A percentile compares a stretch with the other conserved stretches of the same genome.
These are phyloP conservation scores for Buddleja alternifolia DNA, from an alignment of 257 asterid genomes.

Conservation along the genomic window DNA sequence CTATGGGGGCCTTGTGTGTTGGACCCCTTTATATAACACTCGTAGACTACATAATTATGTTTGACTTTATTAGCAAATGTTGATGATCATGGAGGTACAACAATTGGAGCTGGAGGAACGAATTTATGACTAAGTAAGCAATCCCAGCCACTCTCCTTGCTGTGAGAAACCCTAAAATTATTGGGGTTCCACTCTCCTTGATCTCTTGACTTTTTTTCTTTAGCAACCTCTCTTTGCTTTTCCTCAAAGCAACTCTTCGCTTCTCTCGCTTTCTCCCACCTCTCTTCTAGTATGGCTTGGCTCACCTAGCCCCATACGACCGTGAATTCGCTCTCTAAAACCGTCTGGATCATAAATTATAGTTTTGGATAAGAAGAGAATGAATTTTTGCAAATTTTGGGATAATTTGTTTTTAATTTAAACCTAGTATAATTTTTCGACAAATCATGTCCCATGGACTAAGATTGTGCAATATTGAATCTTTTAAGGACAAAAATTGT, in stretches of 20 bases:
- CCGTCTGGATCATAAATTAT: conserved; percentile 42
- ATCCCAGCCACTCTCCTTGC: conserved; percentile 72
- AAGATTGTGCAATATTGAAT: no score
- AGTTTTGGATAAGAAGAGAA: not conserved
- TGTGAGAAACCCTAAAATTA: conserved; percentile 51
- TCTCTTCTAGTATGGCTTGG: conserved; percentile 52
- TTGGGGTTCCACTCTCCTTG: conserved; percentile 65
- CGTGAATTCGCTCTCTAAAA: conserved; percentile 56
- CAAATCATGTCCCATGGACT: no score
- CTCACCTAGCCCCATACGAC: conserved; percentile 73
- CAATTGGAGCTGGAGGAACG: conserved; percentile 71
- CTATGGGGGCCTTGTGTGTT: no score
- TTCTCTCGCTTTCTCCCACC: conserved; percentile 73
- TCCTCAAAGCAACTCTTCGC: conserved; percentile 60
- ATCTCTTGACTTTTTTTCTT: conserved; percentile 47
- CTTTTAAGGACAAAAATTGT: no score
- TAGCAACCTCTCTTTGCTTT: conserved; percentile 59
- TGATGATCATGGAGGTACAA: conserved; percentile 41
- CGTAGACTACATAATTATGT: no score
- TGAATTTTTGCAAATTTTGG: no score
- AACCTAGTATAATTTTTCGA: no score
- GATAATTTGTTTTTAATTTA: no score
- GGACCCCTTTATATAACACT: no score
- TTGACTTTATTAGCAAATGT: conserved; percentile 15
- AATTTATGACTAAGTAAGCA: conserved; percentile 48